Evolutionary conservation across 75 land plant species (phyloP).

Genomic region (Pinus taeda): DNA sequence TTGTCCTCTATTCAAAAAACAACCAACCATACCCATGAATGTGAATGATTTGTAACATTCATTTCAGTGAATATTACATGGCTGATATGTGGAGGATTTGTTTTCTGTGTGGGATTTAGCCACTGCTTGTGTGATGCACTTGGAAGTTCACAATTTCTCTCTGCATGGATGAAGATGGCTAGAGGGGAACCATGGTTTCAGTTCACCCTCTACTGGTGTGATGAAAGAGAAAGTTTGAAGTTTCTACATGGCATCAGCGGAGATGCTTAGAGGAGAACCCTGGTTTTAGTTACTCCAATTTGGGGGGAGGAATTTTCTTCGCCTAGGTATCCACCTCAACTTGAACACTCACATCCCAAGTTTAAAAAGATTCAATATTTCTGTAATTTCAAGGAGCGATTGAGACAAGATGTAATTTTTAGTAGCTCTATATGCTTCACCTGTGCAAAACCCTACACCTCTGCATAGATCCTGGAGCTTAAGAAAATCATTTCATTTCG

Average conservation of each 20-base stretch:
- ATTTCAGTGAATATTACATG: slow-evolving; percentile 23
- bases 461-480: neutral
- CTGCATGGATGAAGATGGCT: slow-evolving; percentile 22
- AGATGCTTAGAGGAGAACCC: no score
- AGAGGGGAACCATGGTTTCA: slow-evolving; percentile 1
- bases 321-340: neutral
- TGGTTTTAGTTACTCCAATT: slow-evolving; percentile 9
- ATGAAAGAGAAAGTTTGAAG: no score
- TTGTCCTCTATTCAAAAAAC: neutral
- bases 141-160: slow-evolving; percentile 33
- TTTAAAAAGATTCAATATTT: slow-evolving; percentile 27
- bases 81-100: slow-evolving; percentile 19
- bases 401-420: neutral
- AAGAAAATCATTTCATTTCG: neutral
- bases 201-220: no score
- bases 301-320: slow-evolving; percentile 35
- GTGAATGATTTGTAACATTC: no score
- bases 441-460: no score
- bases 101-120: slow-evolving; percentile 27
- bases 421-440: neutral
- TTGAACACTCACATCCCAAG: slow-evolving; percentile 19
- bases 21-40: neutral
- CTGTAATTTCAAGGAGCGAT: neutral
- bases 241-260: no score
- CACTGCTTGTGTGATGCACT: slow-evolving; percentile 37